phyloP scores from a whole-genome alignment of 441 rosid genomes.

The Erysimum pusillum region DNA sequence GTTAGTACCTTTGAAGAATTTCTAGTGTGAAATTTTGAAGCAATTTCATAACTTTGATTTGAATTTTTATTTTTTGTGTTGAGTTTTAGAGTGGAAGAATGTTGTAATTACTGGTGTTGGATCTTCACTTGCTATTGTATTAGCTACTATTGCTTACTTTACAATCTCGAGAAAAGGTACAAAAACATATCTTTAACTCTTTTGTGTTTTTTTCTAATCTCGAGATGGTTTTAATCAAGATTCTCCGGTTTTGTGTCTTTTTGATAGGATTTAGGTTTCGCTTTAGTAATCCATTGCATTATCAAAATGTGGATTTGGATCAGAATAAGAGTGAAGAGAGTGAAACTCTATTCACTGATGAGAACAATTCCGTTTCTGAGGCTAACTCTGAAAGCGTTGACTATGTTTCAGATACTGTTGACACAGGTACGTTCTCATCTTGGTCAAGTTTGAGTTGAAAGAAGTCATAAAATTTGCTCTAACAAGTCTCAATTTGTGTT shows the following conservation, averaged over 20 bases:
- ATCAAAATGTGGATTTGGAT: conserved; percentile 42
- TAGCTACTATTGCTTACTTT: conserved; percentile 68
- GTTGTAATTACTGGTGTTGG: conserved; percentile 61
- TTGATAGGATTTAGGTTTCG: conserved; percentile 63
- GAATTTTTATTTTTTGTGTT: background rate
- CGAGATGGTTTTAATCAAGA: conserved; percentile 1
- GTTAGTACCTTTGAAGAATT: conserved; percentile 43
- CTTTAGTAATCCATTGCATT: conserved; percentile 46
- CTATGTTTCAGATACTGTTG: conserved; percentile 42
- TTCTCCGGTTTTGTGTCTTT: conserved; percentile 29
- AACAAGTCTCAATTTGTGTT: conserved; percentile 1
- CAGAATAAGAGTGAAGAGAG: conserved; percentile 41
- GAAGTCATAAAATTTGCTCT: background rate
- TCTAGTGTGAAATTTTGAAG: background rate
- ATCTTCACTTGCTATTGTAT: conserved; percentile 56
- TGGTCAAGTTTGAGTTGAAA: conserved; percentile 4
- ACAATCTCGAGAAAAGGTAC: conserved; percentile 66
- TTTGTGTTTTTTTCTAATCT: background rate
- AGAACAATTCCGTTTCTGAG: conserved; percentile 46
- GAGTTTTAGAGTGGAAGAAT: conserved; percentile 52
- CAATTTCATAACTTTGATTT: background rate
- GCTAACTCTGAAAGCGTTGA: conserved; percentile 36
- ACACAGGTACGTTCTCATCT: conserved; percentile 46
- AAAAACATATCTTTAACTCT: background rate
- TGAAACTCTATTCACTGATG: conserved; percentile 44